phyloP scores from a whole-genome alignment of 345 rosid genomes.

The Theobroma cacao region DNA sequence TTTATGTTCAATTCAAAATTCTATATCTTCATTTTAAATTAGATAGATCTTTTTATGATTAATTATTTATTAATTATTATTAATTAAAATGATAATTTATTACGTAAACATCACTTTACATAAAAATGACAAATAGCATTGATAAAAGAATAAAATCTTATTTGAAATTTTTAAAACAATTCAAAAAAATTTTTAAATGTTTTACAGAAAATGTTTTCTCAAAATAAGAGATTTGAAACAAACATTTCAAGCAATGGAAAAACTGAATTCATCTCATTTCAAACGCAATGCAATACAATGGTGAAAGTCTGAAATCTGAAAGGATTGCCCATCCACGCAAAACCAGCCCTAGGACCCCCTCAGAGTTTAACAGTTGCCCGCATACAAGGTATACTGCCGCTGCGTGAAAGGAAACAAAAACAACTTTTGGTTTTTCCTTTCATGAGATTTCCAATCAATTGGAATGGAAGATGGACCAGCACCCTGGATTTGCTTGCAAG shows the following conservation, averaged over 20 bases:
- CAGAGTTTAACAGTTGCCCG: not conserved
- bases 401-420: not conserved
- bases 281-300: not conserved
- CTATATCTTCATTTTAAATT: too few relatives aligned
- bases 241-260: not conserved
- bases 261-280: not conserved
- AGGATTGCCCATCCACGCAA: not conserved
- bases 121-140: too few relatives aligned
- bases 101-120: too few relatives aligned
- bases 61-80: not conserved
- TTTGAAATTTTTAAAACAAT: not conserved
- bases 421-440: not conserved
- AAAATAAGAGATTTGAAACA: not conserved
- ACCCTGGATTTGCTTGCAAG: not conserved
- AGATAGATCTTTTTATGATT: too few relatives aligned
- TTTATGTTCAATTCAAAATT: too few relatives aligned
- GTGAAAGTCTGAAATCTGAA: not conserved
- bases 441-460: not conserved
- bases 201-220: not conserved
- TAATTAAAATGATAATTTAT: too few relatives aligned
- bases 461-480: not conserved
- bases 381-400: not conserved
- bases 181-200: not conserved
- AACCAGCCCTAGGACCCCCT: not conserved
- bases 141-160: too few relatives aligned